Conservation (phyloP, 192 early-diverging fungal genomes). For the Podila clonocystis region DNA sequence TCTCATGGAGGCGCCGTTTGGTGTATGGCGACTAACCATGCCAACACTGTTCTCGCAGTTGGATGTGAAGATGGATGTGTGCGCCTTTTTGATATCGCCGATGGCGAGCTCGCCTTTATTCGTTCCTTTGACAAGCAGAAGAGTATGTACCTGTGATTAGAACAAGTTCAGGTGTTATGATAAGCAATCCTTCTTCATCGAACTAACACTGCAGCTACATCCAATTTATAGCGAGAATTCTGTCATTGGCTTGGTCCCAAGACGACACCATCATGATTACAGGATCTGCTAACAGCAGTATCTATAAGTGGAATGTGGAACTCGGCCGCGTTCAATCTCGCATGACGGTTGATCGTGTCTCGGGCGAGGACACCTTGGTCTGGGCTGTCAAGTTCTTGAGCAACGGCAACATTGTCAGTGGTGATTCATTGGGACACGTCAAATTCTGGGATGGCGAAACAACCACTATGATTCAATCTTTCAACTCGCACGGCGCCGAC, state of each 20-base stretch:
- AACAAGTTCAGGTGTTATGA: background rate
- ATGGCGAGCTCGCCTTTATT: constrained; percentile 73
- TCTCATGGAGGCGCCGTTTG: constrained; percentile 93
- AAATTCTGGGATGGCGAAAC: constrained; percentile 85
- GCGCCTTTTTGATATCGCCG: constrained; percentile 86
- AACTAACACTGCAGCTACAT: too few species aligned
- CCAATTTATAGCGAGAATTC: constrained; percentile 68
- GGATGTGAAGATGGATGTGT: constrained; percentile 95
- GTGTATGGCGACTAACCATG: constrained; percentile 88
- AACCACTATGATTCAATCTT: constrained; percentile 74
- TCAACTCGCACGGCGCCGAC: constrained; percentile 86
- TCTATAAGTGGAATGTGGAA: constrained; percentile 76
- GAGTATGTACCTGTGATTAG: constrained; percentile 30
- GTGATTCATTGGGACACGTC: constrained; percentile 92
- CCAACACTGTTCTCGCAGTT: constrained; percentile 81
- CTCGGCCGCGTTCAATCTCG: constrained; percentile 59
- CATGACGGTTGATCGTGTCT: constrained; percentile 81
- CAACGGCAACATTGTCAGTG: constrained; percentile 84
- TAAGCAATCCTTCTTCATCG: too few species aligned
- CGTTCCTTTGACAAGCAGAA: constrained; percentile 75
- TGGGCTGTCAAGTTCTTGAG: constrained; percentile 80
- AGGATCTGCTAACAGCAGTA: constrained; percentile 84
- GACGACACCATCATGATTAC: constrained; percentile 77
- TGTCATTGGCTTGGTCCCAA: constrained; percentile 88
- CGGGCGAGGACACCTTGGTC: constrained; percentile 84